Evolutionary conservation across 2,329 filamentous ascomycete species (phyloP), one percentile per base, ranked within the genome.

Genomic region (Exophiala bonariae): DNA sequence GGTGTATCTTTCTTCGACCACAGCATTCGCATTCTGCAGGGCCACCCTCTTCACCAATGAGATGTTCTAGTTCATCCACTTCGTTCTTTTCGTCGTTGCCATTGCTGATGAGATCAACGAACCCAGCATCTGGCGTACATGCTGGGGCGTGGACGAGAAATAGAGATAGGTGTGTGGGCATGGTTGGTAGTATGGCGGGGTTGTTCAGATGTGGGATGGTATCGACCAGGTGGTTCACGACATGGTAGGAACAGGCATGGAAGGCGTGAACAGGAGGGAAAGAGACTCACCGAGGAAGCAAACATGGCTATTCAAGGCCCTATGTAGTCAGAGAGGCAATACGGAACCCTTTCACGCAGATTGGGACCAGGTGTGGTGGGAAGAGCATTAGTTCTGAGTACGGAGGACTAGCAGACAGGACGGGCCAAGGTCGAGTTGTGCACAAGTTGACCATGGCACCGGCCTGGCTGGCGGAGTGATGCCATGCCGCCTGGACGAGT

Each of bases 61-160:
- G 32, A 11, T 37, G 38, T 39, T 58, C 55, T 13, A 47, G 49
- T 30, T 52, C 48, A 26, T 47, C 32, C 14, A 42, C 13, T 18
- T 44, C 39, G 16, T 31, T 14, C 5, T 39, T 33, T 41, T 47
- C 43, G 22, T 20, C 31, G 18, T 40, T 34, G 34, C 43, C 43
- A 8, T 38, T 49, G 30, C 41, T 32, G 3, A 52, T 47, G 1
- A 58, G 41, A 32, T 58, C 57, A 22, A 48, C 46, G 40, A 59
- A 43, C 17, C 52, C 46, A 44, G 51, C 54, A 50, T 59, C 57
- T 14, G 57, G 57, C n/a, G 52, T 47, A 42, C 45, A 55, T 31
- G 55, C 49, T 35, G 55, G 34, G 17, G 50, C 31, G 37, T 55
- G 50, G 23, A 56, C 31, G 20, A 59, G 28, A 16, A 59, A 39